Percentiles rank a stretch among this genome's conserved stretches.
These are phyloP conservation scores for Quercus engelmannii DNA, from an alignment of 306 rosid species.

Conservation along the genomic window DNA sequence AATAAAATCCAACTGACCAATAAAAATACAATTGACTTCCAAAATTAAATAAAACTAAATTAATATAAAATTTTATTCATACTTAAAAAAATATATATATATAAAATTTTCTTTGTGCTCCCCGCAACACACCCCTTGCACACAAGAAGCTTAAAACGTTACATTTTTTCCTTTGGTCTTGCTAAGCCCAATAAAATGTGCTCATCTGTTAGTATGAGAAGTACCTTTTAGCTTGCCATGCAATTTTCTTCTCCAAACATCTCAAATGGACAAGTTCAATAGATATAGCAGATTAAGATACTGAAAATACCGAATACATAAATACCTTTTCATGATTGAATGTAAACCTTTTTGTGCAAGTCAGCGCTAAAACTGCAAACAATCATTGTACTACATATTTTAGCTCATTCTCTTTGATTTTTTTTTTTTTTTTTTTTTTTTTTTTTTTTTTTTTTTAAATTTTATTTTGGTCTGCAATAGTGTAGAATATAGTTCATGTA, in stretches of 20 bases:
- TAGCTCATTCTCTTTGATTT: background rate
- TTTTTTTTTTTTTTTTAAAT: no score
- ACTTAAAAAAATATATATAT: no score
- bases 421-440: no score
- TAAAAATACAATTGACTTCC: no score
- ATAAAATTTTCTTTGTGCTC: no score
- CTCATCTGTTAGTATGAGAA: background rate
- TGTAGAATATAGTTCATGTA: background rate
- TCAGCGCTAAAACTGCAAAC: no score
- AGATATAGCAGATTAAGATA: background rate
- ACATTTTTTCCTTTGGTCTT: background rate
- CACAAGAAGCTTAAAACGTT: background rate
- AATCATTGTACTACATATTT: background rate
- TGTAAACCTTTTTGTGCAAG: no score
- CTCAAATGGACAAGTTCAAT: background rate
- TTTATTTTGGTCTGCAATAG: background rate
- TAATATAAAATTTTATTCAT: no score
- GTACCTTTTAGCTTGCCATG: background rate
- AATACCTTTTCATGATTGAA: no score
- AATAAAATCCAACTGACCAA: no score
- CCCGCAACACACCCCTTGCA: background rate
- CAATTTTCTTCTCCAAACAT: background rate
- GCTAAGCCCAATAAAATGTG: background rate
- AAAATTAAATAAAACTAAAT: no score
- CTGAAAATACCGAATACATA: background rate